Evolutionary conservation across 2,329 filamentous ascomycete genomes (phyloP).

Genomic region (Colletotrichum sp.): DNA sequence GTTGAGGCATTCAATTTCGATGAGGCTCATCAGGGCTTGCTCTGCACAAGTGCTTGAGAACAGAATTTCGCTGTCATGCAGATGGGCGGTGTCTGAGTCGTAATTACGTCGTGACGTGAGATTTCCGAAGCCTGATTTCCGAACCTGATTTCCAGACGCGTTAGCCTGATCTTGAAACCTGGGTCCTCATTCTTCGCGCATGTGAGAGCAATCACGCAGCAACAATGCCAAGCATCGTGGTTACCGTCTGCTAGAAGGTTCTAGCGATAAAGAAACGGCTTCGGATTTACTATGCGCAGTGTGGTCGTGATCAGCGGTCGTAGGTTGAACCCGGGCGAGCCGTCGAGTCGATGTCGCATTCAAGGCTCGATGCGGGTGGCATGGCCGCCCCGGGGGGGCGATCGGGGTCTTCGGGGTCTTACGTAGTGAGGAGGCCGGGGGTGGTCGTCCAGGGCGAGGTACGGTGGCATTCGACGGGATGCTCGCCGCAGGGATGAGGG

Average conservation of each 20-base stretch:
- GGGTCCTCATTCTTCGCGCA: neutral
- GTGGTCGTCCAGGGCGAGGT: neutral
- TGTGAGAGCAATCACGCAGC: neutral
- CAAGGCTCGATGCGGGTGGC: conserved; percentile 10
- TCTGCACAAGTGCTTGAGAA: neutral
- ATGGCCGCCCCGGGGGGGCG: neutral
- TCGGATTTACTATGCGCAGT: neutral
- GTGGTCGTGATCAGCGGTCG: neutral
- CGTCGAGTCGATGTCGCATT: conserved; percentile 3
- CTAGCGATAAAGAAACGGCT: neutral
- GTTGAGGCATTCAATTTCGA: neutral
- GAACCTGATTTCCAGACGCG: neutral
- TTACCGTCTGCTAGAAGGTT: neutral
- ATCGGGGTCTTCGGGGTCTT: conserved; percentile 16
- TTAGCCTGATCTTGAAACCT: neutral
- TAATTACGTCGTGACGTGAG: neutral
- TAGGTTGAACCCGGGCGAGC: neutral
- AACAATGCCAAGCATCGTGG: neutral
- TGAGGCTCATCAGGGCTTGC: neutral
- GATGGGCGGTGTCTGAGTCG: neutral
- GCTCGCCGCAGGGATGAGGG: conserved; percentile 13
- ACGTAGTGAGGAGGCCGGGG: neutral
- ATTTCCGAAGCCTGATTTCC: neutral
- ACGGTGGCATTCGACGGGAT: neutral
- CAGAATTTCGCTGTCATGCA: neutral